phyloP scores from a whole-genome alignment of 306 rosid species.

The Rosa rugosa region DNA sequence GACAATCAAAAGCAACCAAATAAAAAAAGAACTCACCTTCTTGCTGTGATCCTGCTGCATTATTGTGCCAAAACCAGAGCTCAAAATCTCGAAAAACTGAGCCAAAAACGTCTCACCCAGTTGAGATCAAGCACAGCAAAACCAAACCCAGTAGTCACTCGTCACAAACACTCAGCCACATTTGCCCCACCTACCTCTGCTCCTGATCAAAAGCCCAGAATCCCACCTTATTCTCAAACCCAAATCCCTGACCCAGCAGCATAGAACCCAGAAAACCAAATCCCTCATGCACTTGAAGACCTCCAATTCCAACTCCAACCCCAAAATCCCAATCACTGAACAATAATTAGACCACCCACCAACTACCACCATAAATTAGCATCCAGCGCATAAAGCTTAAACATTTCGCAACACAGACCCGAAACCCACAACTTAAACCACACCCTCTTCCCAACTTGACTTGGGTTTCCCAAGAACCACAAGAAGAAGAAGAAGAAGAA shows the following conservation, averaged over 20 bases:
- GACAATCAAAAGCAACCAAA: not conserved
- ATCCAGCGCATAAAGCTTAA: conserved; percentile 21
- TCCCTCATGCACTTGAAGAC: conserved; percentile 63
- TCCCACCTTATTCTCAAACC: conserved; percentile 57
- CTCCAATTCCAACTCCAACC: conserved; percentile 36
- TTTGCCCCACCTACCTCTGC: conserved; percentile 95
- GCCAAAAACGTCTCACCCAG: conserved; percentile 22
- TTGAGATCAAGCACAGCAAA: conserved; percentile 36
- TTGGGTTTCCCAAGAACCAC: conserved; percentile 13
- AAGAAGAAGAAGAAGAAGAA: conserved; percentile 10
- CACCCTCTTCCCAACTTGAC: not conserved
- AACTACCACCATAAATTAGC: conserved; percentile 51
- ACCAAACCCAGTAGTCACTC: conserved; percentile 26
- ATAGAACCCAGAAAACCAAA: conserved; percentile 53
- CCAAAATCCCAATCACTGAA: conserved; percentile 36
- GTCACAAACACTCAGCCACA: conserved; percentile 59
- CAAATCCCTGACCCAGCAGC: conserved; percentile 52
- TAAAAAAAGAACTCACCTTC: conserved; percentile 49
- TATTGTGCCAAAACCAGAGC: conserved; percentile 37
- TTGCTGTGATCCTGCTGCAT: conserved; percentile 81
- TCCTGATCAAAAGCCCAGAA: conserved; percentile 76
- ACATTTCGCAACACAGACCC: conserved; percentile 31
- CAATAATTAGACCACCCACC: conserved; percentile 30
- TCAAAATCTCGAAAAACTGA: conserved; percentile 32
- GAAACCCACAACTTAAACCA: not conserved